Percentiles rank a stretch among this genome's conserved stretches.
Conservation (phyloP, 78 protist genomes). For the Protostelium mycophagum region DNA sequence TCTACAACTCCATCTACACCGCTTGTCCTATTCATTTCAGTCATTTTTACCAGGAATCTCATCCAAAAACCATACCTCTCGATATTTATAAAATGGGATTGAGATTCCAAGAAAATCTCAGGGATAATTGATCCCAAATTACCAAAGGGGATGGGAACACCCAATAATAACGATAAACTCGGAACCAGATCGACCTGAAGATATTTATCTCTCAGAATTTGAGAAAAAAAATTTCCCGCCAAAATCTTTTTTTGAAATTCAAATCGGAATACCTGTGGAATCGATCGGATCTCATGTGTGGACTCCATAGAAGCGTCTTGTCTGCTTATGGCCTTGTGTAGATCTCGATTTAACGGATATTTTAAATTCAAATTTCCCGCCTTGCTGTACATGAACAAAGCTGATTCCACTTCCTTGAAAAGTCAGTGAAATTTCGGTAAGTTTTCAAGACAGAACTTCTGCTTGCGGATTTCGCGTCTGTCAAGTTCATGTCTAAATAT, state of each 20-base stretch:
- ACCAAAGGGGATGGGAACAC: constrained; percentile 86
- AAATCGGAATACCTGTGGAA: constrained; percentile 6
- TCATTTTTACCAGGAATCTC: neutral
- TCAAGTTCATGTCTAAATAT: too few relatives aligned
- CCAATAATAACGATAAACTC: constrained; percentile 69
- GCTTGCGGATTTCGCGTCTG: too few relatives aligned
- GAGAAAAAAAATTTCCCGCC: neutral
- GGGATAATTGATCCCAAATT: constrained; percentile 52
- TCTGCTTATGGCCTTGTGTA: neutral
- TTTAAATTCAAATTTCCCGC: neutral
- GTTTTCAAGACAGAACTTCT: neutral
- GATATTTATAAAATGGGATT: neutral
- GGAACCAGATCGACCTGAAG: constrained; percentile 87
- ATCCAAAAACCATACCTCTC: neutral
- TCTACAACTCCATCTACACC: too few relatives aligned
- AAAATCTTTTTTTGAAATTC: neutral
- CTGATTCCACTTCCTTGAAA: constrained; percentile 54
- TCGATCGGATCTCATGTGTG: neutral
- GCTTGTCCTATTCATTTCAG: neutral
- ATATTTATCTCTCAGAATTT: constrained; percentile 9
- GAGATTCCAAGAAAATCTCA: constrained; percentile 16
- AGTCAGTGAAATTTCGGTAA: neutral
- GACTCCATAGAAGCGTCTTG: neutral
- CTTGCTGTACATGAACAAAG: constrained; percentile 36
- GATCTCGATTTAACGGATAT: neutral